A percentile compares a stretch with the other conserved stretches of the same genome.
These are phyloP conservation scores for Solanum corneliomulleri DNA, from an alignment of 257 asterid species.

Conservation along the genomic window DNA sequence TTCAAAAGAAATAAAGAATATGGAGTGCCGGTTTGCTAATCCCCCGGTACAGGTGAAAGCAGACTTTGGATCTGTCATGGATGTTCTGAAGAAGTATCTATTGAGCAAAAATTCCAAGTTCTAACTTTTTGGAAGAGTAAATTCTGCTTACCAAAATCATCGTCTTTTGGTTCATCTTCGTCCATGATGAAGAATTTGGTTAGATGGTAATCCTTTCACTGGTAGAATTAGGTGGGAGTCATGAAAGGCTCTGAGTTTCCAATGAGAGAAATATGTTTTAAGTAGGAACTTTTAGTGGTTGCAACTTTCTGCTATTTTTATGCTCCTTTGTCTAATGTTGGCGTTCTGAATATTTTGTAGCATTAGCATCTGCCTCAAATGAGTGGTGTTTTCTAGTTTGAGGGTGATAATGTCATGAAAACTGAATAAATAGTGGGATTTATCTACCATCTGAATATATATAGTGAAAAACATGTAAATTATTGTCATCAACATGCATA, in stretches of 20 bases:
- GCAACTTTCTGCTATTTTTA: not conserved
- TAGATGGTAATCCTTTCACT: not conserved
- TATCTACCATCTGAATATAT: not conserved
- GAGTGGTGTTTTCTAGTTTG: not conserved
- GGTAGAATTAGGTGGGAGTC: not conserved
- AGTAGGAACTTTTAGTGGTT: not conserved
- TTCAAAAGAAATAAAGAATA: constrained; percentile 51
- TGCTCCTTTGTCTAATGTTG: not conserved
- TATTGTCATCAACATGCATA: not conserved
- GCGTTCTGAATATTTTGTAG: not conserved
- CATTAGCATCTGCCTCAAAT: not conserved
- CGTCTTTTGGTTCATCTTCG: not conserved
- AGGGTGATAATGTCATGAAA: not conserved
- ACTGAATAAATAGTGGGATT: not conserved
- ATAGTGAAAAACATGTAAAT: not conserved
- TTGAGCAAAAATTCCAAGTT: constrained; percentile 43
- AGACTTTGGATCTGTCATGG: constrained; percentile 87
- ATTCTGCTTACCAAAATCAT: constrained; percentile 8
- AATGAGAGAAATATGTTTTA: not conserved
- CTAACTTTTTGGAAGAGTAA: constrained; percentile 14
- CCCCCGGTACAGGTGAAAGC: constrained; percentile 81
- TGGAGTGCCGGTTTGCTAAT: constrained; percentile 63
- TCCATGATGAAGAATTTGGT: not conserved
- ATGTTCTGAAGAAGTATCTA: constrained; percentile 61
- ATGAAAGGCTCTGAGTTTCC: not conserved